Percentiles rank a stretch among this genome's conserved stretches.
These are phyloP conservation scores for Tetrahymena borealis DNA, from an alignment of 73 alveolate genomes.

Conservation along the genomic window DNA sequence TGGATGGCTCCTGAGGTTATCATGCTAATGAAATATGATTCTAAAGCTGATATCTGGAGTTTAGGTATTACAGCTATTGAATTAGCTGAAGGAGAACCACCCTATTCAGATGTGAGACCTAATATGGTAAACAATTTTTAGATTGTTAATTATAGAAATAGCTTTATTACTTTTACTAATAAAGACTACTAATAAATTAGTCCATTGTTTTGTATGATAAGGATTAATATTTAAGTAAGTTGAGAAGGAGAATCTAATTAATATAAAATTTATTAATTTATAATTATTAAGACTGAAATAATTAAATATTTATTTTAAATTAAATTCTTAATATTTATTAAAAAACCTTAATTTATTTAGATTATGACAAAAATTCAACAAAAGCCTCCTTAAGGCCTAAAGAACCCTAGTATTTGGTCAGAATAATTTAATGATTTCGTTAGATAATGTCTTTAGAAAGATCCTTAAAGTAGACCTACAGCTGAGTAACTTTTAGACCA, in stretches of 20 bases:
- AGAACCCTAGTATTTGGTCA: not conserved
- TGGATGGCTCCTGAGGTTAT: slow-evolving; percentile 25
- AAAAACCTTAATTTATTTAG: not conserved
- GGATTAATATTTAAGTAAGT: too few species aligned
- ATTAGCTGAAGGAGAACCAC: slow-evolving; percentile 46
- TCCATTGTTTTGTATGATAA: too few species aligned
- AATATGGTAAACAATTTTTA: not conserved
- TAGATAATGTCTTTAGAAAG: not conserved
- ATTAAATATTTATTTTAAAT: too few species aligned
- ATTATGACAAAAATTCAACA: not conserved
- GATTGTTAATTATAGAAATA: not conserved
- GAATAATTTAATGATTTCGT: not conserved
- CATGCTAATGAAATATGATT: slow-evolving; percentile 11
- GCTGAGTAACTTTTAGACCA: not conserved
- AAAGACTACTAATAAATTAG: too few species aligned
- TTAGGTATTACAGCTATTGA: slow-evolving; percentile 65
- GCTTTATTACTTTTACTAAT: not conserved
- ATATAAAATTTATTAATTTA: too few species aligned
- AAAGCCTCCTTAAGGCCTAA: not conserved
- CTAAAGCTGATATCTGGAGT: slow-evolving; percentile 64
- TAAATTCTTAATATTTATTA: not conserved
- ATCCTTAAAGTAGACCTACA: not conserved
- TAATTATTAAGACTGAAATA: too few species aligned
- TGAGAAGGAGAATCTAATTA: too few species aligned
- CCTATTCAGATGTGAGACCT: not conserved